These are phyloP conservation scores for Candida parachauliodes DNA, from an alignment of 805 yeast species.

Conservation along the genomic window DNA sequence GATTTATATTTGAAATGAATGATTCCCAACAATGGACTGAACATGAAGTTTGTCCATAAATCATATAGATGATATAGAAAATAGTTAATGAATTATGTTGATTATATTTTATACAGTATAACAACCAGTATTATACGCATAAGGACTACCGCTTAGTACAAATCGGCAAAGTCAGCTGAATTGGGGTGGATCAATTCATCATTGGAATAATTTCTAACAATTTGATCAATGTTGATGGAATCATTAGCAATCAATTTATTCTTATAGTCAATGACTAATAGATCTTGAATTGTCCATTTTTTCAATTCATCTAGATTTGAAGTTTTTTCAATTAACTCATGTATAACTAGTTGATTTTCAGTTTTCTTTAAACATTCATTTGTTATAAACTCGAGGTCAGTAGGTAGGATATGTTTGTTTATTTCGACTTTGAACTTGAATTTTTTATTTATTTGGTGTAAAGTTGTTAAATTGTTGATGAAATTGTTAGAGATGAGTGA, in stretches of 20 bases:
- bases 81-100: too few relatives aligned
- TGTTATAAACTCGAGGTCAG: not conserved
- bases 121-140: too few relatives aligned
- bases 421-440: not conserved
- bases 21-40: conserved; percentile 69
- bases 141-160: not conserved
- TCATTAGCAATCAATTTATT: not conserved
- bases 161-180: not conserved
- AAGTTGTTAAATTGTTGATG: not conserved
- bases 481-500: too few relatives aligned
- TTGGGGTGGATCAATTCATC: not conserved
- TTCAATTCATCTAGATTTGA: too few relatives aligned
- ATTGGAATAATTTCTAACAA: not conserved
- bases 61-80: too few relatives aligned
- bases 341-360: not conserved
- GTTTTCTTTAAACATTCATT: not conserved
- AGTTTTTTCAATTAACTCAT: not conserved
- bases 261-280: not conserved
- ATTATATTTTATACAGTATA: too few relatives aligned
- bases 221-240: not conserved
- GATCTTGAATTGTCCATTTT: not conserved
- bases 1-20: conserved; percentile 52
- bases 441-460: not conserved
- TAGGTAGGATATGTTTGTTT: not conserved
- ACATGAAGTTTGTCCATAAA: conserved; percentile 73